Conservation (phyloP, 805 yeast genomes). For the Yamadazyma tumulicola region DNA sequence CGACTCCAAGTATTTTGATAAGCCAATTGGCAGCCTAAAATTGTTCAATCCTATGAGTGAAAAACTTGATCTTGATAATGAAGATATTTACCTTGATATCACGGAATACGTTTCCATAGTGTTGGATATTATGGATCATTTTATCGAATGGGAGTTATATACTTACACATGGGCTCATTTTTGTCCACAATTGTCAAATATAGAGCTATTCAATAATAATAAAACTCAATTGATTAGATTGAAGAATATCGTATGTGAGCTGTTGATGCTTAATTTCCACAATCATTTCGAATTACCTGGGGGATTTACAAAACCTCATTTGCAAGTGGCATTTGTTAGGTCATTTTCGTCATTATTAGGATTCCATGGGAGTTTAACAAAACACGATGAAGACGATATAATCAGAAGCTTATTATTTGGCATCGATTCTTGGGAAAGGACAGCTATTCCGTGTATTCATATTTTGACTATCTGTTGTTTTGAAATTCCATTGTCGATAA, state of each 20-base stretch:
- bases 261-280: conserved; percentile 50
- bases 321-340: conserved; percentile 63
- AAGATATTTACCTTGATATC: conserved; percentile 36
- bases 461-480: conserved; percentile 75
- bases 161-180: conserved; percentile 65
- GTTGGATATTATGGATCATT: conserved; percentile 45
- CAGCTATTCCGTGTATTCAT: conserved; percentile 76
- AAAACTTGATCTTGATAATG: conserved; percentile 14
- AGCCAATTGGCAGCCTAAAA: conserved; percentile 29
- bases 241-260: conserved; percentile 53
- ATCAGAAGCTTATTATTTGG: conserved; percentile 59
- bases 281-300: conserved; percentile 37
- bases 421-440: conserved; percentile 70
- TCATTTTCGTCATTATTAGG: conserved; percentile 61
- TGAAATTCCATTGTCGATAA: conserved; percentile 72
- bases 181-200: conserved; percentile 64
- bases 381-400: conserved; percentile 60
- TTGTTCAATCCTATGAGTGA: conserved; percentile 17
- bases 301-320: conserved; percentile 50
- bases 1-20: conserved; percentile 40
- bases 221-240: conserved; percentile 36
- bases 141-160: conserved; percentile 68
- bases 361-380: conserved; percentile 51
- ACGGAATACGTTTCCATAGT: conserved; percentile 51
- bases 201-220: conserved; percentile 46